A percentile compares a stretch with the other conserved stretches of the same genome.
Evolutionary conservation across 768 basidiomycete species (phyloP).

Genomic region (Coprinellus micaceus): DNA sequence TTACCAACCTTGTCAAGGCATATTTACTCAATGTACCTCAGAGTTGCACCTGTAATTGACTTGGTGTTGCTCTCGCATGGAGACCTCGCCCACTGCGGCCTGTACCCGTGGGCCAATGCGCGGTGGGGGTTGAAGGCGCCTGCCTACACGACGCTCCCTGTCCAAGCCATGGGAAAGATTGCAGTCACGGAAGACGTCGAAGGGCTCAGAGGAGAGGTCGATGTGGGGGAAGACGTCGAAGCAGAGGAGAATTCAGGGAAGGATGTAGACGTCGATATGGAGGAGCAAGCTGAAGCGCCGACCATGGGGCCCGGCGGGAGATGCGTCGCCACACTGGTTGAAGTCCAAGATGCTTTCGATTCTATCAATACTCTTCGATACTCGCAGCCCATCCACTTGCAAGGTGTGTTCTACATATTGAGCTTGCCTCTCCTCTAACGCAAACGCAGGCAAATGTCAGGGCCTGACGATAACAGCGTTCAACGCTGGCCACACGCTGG

Average conservation of each 20-base stretch:
- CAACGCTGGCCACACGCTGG: conserved; percentile 91
- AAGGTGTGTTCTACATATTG: conserved; percentile 54
- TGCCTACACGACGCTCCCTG: conserved; percentile 90
- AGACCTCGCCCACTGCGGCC: conserved; percentile 80
- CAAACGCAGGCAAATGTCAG: conserved; percentile 72
- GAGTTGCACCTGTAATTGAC: conserved; percentile 76
- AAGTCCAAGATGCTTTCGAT: conserved; percentile 92
- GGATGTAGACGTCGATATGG: conserved; percentile 5
- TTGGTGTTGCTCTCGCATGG: conserved; percentile 94
- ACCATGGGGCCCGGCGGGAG: conserved; percentile 40
- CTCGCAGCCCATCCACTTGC: conserved; percentile 92
- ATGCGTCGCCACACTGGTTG: conserved; percentile 72
- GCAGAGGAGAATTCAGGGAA: conserved; percentile 22
- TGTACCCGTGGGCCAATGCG: conserved; percentile 91
- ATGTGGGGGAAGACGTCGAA: conserved; percentile 37
- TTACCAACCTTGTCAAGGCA: background rate
- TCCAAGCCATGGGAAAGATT: conserved; percentile 92
- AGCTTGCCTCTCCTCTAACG: background rate
- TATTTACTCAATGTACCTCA: conserved; percentile 26
- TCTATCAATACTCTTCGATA: conserved; percentile 89
- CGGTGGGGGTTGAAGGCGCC: conserved; percentile 87
- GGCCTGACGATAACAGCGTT: conserved; percentile 93
- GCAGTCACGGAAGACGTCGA: conserved; percentile 88
- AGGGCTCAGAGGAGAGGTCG: conserved; percentile 71
- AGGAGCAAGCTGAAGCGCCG: conserved; percentile 18